A percentile compares a stretch with the other conserved stretches of the same genome.
Evolutionary conservation across 202 grass and related monocot species (phyloP).

Genomic region (Zizania palustris): DNA sequence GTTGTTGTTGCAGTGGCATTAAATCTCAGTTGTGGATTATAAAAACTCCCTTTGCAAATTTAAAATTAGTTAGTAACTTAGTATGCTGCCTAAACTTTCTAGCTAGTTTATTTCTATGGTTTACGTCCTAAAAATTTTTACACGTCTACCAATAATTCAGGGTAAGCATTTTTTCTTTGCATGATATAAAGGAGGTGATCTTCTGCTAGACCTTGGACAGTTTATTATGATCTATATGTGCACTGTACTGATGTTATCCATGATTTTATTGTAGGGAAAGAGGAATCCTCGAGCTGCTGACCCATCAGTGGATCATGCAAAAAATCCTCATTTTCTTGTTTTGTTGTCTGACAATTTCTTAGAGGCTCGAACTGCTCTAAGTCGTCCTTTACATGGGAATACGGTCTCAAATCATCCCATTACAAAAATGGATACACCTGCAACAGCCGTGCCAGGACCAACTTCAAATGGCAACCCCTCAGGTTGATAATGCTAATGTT

Average conservation of each 20-base stretch:
- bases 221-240: constrained; percentile 23
- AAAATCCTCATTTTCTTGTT: constrained; percentile 78
- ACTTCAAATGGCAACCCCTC: constrained; percentile 58
- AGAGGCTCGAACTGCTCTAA: constrained; percentile 81
- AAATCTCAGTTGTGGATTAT: not conserved
- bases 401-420: constrained; percentile 61
- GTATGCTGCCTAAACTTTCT: constrained; percentile 19
- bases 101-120: constrained; percentile 8
- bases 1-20: not conserved
- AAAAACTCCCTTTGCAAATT: not conserved
- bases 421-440: constrained; percentile 63
- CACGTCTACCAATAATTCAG: not conserved
- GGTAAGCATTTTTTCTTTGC: not conserved
- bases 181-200: not conserved
- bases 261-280: constrained; percentile 73
- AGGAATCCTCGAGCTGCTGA: constrained; percentile 73
- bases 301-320: constrained; percentile 74
- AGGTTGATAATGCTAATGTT: constrained; percentile 60
- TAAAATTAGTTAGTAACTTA: constrained; percentile 29
- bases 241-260: constrained; percentile 20
- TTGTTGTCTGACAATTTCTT: constrained; percentile 90
- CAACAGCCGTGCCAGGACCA: constrained; percentile 52
- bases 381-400: constrained; percentile 59
- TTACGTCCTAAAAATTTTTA: not conserved
- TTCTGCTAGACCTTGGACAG: constrained; percentile 16